Percentiles rank a stretch among this genome's conserved stretches.
Evolutionary conservation across 768 basidiomycete genomes (phyloP).

Genomic region (Trametes meyenii): DNA sequence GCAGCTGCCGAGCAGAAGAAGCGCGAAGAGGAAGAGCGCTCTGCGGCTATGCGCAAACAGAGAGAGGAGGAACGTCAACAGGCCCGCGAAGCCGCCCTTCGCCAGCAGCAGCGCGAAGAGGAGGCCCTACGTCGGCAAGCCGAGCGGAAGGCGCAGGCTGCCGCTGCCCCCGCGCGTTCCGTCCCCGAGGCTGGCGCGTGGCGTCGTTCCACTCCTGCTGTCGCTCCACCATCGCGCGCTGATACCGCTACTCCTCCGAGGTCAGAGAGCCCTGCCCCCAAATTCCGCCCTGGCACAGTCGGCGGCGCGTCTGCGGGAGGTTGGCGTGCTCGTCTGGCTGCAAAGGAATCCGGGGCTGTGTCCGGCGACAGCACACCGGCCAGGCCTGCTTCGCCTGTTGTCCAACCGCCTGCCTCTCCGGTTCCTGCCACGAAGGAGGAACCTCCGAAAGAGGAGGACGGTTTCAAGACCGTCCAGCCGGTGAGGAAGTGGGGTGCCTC

Average conservation of each 20-base stretch:
- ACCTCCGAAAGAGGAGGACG: conserved; percentile 60
- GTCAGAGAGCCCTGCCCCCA: conserved; percentile 51
- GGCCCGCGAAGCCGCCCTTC: conserved; percentile 55
- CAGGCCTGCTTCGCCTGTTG: conserved; percentile 43
- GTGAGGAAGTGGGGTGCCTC: conserved; percentile 43
- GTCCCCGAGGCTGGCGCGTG: conserved; percentile 32
- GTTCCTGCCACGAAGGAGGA: conserved; percentile 40
- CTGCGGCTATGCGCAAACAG: conserved; percentile 50
- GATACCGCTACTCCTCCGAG: conserved; percentile 44
- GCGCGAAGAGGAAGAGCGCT: conserved; percentile 64
- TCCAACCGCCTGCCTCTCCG: conserved; percentile 35
- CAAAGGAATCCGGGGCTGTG: conserved; percentile 38
- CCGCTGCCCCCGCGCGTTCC: conserved; percentile 33
- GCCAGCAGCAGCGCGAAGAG: conserved; percentile 67
- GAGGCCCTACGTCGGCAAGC: conserved; percentile 48
- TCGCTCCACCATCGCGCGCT: conserved; percentile 27
- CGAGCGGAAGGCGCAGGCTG: conserved; percentile 39
- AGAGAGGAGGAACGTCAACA: conserved; percentile 56
- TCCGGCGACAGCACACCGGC: conserved; percentile 35
- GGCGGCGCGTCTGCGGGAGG: conserved; percentile 39
- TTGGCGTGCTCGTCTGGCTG: conserved; percentile 64
- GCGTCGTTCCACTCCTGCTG: conserved; percentile 20
- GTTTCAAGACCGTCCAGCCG: conserved; percentile 62
- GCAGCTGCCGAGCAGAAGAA: conserved; percentile 57
- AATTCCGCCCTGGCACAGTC: conserved; percentile 48